Evolutionary conservation across 2,329 filamentous ascomycete genomes (phyloP).

Genomic region (Orbilia blumenaviensis): DNA sequence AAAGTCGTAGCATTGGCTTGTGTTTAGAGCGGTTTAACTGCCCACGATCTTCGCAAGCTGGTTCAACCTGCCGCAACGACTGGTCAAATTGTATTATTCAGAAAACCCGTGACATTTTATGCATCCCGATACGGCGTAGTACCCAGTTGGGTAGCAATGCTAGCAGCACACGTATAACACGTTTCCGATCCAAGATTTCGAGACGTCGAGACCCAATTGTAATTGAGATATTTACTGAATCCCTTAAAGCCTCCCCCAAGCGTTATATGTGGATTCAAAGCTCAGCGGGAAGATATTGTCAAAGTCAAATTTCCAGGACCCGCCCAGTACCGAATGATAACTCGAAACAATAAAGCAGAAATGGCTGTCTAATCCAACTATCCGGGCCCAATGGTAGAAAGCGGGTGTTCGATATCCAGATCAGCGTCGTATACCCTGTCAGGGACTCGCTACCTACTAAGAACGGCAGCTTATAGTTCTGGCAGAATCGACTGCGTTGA

Average conservation of each 20-base stretch:
- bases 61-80: neutral
- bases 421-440: constrained; percentile 15
- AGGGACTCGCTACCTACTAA: constrained; percentile 36
- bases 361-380: neutral
- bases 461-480: constrained; percentile 31
- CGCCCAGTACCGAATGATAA: neutral
- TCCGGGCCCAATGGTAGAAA: neutral
- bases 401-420: constrained; percentile 9
- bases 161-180: no score
- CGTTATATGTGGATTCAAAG: no score
- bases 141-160: no score
- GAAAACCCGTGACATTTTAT: no score
- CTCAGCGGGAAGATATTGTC: neutral
- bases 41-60: neutral
- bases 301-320: neutral
- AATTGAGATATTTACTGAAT: neutral
- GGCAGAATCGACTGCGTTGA: constrained; percentile 27
- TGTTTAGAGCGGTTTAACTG: no score
- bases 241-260: no score
- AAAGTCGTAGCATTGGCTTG: neutral
- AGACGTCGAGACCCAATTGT: neutral
- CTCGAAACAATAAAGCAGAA: neutral
- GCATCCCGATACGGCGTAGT: no score
- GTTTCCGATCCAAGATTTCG: no score
- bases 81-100: no score